Conservation (phyloP, 805 yeast genomes). For the Starmera dryadoides region DNA sequence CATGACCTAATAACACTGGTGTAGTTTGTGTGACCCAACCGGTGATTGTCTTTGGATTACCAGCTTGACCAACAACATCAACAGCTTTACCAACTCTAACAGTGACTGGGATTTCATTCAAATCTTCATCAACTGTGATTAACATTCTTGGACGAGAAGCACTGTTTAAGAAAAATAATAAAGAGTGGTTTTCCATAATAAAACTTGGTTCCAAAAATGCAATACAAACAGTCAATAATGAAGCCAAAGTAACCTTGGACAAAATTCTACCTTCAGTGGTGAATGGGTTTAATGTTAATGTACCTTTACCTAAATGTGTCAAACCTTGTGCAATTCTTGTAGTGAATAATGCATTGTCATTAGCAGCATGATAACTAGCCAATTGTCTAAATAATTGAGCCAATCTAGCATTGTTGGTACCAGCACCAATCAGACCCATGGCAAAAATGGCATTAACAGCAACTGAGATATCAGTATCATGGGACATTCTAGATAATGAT, state of each 20-base stretch:
- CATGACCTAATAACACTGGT: conserved; percentile 87
- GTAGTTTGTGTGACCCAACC: conserved; percentile 99
- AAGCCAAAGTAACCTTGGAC: conserved; percentile 85
- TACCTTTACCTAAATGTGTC: conserved; percentile 93
- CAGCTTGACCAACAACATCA: conserved; percentile 98
- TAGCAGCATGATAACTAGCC: conserved; percentile 87
- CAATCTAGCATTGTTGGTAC: conserved; percentile 96
- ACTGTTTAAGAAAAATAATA: conserved; percentile 79
- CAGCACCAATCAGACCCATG: conserved; percentile 98
- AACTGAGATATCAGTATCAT: conserved; percentile 89
- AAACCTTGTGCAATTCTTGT: conserved; percentile 94
- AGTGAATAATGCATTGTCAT: conserved; percentile 84
- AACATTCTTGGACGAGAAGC: conserved; percentile 91
- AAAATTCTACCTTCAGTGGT: conserved; percentile 81
- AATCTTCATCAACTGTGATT: conserved; percentile 84
- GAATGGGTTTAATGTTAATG: conserved; percentile 82
- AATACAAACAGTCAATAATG: conserved; percentile 76
- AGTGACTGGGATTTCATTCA: conserved; percentile 77
- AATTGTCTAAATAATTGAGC: conserved; percentile 93
- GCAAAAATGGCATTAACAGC: conserved; percentile 92
- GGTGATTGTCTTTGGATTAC: conserved; percentile 96
- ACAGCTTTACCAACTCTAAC: conserved; percentile 99
- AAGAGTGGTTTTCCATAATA: conserved; percentile 72
- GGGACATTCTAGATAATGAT: conserved; percentile 91
- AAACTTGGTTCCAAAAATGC: conserved; percentile 84